phyloP scores from a whole-genome alignment of 1,284 basidiomycete species.

The Pterulicium gracile region DNA sequence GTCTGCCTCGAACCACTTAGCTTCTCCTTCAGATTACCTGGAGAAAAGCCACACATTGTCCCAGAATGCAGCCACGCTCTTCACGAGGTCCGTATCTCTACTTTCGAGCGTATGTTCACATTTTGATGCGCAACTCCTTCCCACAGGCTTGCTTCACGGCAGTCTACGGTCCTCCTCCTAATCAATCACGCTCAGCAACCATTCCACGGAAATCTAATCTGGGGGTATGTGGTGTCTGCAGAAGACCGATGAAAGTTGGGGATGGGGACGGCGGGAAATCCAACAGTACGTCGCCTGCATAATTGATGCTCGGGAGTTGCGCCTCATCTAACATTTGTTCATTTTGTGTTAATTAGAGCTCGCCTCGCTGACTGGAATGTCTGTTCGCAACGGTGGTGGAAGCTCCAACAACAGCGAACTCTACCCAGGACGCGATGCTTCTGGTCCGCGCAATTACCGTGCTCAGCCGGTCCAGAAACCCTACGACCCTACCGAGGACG shows the following conservation, averaged over 20 bases:
- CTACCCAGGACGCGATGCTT: conserved; percentile 60
- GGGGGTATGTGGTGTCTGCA: conserved; percentile 94
- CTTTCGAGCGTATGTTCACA: conserved; percentile 7
- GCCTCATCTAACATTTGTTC: too few species aligned
- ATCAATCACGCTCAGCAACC: conserved; percentile 32
- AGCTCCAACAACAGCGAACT: conserved; percentile 42
- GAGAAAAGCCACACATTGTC: conserved; percentile 94
- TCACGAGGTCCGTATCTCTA: conserved; percentile 61
- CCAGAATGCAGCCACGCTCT: conserved; percentile 96
- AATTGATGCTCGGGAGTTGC: too few species aligned
- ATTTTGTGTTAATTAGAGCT: too few species aligned
- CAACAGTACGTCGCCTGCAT: conserved; percentile 84
- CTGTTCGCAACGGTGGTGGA: conserved; percentile 66
- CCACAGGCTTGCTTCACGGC: conserved; percentile 85
- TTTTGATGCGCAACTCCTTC: conserved; percentile 8
- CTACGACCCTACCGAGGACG: conserved; percentile 68
- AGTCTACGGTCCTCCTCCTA: conserved; percentile 84
- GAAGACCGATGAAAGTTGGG: conserved; percentile 88
- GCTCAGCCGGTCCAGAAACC: conserved; percentile 15
- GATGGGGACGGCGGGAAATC: conserved; percentile 74
- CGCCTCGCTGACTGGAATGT: conserved; percentile 82
- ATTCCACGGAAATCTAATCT: conserved; percentile 66
- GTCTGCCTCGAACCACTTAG: conserved; percentile 86
- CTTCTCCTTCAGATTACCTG: conserved; percentile 78
- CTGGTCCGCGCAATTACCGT: conserved; percentile 30